Evolutionary conservation across 257 asterid genomes (phyloP).

Genomic region (Solanum chmielewskii): DNA sequence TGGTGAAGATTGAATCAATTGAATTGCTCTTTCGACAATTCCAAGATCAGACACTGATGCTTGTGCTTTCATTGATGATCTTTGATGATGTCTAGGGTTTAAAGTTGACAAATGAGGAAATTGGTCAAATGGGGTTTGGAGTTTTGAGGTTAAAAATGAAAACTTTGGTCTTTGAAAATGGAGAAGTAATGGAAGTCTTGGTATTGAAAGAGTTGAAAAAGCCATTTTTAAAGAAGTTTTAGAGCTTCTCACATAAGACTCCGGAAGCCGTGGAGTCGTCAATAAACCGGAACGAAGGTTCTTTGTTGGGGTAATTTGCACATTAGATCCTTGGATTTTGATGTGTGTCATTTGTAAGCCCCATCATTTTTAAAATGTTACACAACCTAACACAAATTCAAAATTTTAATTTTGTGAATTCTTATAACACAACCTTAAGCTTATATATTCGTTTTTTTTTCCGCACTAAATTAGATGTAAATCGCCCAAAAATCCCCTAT

Average conservation of each 20-base stretch:
- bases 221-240: constrained; percentile 2
- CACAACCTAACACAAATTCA: too few relatives aligned
- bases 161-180: neutral
- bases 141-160: constrained; percentile 3
- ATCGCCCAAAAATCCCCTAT: too few relatives aligned
- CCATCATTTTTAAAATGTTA: too few relatives aligned
- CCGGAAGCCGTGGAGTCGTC: neutral
- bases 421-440: too few relatives aligned
- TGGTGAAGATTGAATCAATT: constrained; percentile 50
- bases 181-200: neutral
- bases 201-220: neutral
- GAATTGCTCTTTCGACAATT: constrained; percentile 41
- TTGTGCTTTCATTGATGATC: neutral
- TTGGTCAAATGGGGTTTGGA: constrained; percentile 15
- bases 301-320: neutral
- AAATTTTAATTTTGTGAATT: too few relatives aligned
- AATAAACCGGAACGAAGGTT: neutral
- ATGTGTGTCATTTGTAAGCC: neutral
- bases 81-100: constrained; percentile 9
- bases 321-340: neutral
- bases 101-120: constrained; percentile 2
- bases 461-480: too few relatives aligned
- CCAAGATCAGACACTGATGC: constrained; percentile 41
- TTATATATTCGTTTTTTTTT: too few relatives aligned
- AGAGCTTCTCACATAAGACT: neutral